These are phyloP conservation scores for Elongisporangium anandrum DNA, from an alignment of 352 stramenopile genomes.

Conservation along the genomic window DNA sequence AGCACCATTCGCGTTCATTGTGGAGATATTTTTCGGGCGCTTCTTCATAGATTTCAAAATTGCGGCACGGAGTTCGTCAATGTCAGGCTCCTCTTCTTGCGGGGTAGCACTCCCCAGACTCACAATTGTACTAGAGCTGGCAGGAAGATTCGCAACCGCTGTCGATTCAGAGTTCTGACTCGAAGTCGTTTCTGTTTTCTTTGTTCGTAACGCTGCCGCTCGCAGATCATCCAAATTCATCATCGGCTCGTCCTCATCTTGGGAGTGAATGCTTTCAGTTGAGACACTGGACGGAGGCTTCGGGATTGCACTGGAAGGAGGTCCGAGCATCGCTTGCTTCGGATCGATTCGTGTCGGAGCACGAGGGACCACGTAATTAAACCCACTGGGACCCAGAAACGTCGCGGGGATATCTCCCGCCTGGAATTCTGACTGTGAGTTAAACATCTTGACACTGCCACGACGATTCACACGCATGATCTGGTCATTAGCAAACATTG, in stretches of 20 bases:
- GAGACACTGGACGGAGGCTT: background rate
- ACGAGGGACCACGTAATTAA: constrained; percentile 37
- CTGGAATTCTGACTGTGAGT: constrained; percentile 4
- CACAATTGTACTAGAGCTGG: background rate
- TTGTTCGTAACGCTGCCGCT: constrained; percentile 56
- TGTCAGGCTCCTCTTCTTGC: constrained; percentile 9
- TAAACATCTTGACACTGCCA: constrained; percentile 52
- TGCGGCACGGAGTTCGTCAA: constrained; percentile 36
- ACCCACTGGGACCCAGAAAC: constrained; percentile 9
- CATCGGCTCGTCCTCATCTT: constrained; percentile 10
- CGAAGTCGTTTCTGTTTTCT: constrained; percentile 7
- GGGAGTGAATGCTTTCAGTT: background rate
- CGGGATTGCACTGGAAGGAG: background rate
- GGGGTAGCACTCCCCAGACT: background rate
- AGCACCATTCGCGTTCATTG: background rate
- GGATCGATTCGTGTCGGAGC: constrained; percentile 3
- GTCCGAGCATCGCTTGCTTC: constrained; percentile 1
- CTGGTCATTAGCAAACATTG: constrained; percentile 39
- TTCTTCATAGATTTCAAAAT: constrained; percentile 42
- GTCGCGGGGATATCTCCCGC: background rate
- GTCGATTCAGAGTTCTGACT: background rate
- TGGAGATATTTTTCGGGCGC: background rate
- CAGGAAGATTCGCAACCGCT: background rate
- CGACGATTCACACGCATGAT: constrained; percentile 75
- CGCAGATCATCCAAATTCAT: constrained; percentile 70